These are phyloP conservation scores for Lentinus brumalis DNA, from an alignment of 768 basidiomycete genomes.

Conservation along the genomic window DNA sequence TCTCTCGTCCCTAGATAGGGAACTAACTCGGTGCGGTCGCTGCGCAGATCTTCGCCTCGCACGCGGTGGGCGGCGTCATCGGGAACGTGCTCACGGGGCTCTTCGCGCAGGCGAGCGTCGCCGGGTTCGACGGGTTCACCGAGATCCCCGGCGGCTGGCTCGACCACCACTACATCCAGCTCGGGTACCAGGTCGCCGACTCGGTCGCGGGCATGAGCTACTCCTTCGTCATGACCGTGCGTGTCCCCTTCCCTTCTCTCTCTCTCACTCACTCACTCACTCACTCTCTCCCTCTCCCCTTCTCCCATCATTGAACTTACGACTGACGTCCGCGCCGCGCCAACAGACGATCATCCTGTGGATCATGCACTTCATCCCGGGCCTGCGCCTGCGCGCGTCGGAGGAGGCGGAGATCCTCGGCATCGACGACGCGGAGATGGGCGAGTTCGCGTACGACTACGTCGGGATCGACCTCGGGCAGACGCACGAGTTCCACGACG, in stretches of 20 bases:
- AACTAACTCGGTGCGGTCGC: not conserved
- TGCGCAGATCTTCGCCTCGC: constrained; percentile 83
- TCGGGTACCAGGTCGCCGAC: constrained; percentile 84
- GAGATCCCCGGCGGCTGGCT: constrained; percentile 83
- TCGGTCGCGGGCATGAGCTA: constrained; percentile 65
- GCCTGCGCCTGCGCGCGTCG: constrained; percentile 66
- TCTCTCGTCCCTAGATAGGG: not conserved
- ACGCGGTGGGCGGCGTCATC: constrained; percentile 75
- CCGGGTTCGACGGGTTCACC: constrained; percentile 75
- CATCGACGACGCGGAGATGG: constrained; percentile 74
- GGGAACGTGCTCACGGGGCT: constrained; percentile 82
- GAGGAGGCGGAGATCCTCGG: constrained; percentile 78
- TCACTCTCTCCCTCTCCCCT: not conserved
- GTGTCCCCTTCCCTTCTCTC: constrained; percentile 26
- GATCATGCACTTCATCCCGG: constrained; percentile 88
- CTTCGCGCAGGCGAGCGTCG: constrained; percentile 82
- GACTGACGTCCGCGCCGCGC: too few species aligned
- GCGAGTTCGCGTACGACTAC: constrained; percentile 58
- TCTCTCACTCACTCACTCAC: not conserved
- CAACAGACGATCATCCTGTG: constrained; percentile 76
- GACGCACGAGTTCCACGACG: constrained; percentile 29
- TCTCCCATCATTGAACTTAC: not conserved
- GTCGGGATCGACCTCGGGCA: constrained; percentile 40
- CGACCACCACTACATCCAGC: constrained; percentile 77
- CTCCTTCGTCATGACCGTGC: constrained; percentile 75